A percentile compares a stretch with the other conserved stretches of the same genome.
Evolutionary conservation across 305 asterid species (phyloP).

Genomic region (Solanum hybrid): DNA sequence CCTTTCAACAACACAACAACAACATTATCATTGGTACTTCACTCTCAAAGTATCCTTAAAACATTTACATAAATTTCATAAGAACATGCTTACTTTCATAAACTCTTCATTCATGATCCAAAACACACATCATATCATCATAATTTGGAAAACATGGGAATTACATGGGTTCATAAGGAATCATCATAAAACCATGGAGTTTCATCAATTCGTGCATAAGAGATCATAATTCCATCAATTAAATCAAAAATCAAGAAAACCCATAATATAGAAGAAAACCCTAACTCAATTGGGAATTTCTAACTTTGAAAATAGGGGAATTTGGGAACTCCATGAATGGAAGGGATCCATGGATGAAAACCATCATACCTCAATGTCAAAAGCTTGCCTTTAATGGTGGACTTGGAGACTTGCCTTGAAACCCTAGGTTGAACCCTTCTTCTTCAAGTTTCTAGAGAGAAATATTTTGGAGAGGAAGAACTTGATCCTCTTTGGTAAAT

Average conservation of each 20-base stretch:
- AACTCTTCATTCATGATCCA: background rate
- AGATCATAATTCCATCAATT: background rate
- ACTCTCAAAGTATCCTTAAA: background rate
- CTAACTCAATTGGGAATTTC: background rate
- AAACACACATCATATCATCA: background rate
- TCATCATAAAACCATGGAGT: background rate
- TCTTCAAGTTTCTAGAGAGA: background rate
- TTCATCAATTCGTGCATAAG: background rate
- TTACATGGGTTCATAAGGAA: background rate
- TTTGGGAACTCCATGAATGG: background rate
- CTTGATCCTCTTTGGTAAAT: background rate
- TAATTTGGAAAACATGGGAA: background rate
- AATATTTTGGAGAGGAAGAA: background rate
- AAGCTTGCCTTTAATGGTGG: background rate
- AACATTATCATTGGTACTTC: background rate
- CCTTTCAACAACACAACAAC: background rate
- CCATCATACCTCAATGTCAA: background rate
- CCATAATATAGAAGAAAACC: background rate
- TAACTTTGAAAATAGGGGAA: too few species aligned
- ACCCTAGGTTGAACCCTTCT: background rate
- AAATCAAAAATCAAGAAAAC: too few species aligned
- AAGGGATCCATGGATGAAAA: background rate
- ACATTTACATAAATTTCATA: too few species aligned
- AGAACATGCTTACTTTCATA: background rate
- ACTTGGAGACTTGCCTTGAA: background rate